Evolutionary conservation across 768 basidiomycete species (phyloP), one percentile per base, ranked within the genome.

Genomic region (Rhodocollybia butyracea): DNA sequence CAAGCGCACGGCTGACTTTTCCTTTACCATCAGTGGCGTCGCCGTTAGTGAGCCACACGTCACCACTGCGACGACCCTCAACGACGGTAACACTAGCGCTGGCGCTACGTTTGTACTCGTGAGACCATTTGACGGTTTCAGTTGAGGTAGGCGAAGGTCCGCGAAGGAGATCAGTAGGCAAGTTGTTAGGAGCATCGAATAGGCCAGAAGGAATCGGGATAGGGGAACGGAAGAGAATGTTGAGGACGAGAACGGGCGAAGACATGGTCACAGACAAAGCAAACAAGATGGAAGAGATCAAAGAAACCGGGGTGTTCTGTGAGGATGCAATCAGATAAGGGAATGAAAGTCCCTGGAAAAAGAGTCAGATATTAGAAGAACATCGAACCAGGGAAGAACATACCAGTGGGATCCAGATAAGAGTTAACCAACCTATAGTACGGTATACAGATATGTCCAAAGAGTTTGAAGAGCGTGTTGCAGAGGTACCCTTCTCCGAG

Each of bases 1-100:
- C 80, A 27, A 89, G 62, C 2, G 84, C 83, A 19, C 86, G 81
- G 40, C 80, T 74, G 29, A 87, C 59, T 61, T 83, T 85, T 53
- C 72, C 71, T 66, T 84, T 86, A 1, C 84, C 84, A 46, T 86
- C 84, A 21, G 85, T 72, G 6, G 87, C 88, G 57, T 89, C 82
- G n/a, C 87, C 86, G 52, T 85, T 85, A 12, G 80, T 66, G 59
- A 89, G 68, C 88, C 88, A 89, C 27, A 89, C 82, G 61, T 89
- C 88, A 24, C 85, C 85, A 60, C 85, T 87, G 45, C 85, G 83
- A 30, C 85, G 80, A 27, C 81, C 82, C 66, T 89, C 85, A 21
- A 89, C 82, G 38, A 88, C 81, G 46, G 70, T 73, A 6, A 82
- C 77, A 58, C 82, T 85, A 43, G 77, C 76, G 57, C 80, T 83